Evolutionary conservation across 75 land plant genomes (phyloP), one percentile per base, ranked within the genome.

Genomic region (Pinus taeda): DNA sequence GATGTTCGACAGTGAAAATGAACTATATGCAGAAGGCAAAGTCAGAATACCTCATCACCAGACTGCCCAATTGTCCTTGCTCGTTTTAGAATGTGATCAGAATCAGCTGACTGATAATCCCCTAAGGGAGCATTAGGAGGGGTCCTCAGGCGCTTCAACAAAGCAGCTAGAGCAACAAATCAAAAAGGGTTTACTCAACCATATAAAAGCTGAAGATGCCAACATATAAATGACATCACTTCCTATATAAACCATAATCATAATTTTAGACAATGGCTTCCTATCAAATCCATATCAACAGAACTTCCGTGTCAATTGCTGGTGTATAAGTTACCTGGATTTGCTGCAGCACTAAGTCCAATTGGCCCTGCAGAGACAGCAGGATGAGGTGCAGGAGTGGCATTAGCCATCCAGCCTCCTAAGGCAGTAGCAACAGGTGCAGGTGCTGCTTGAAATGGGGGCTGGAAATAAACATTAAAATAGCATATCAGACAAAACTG

Each of bases 361-460:
- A 93, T 86, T 3, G 91, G 82, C 9, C 88, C 92, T 8, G 60
- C 74, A 6, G 86, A 90, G 83, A 90, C 93, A 57, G 92, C 83
- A 59, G 91, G 88, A 75, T 93, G 96, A 75, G 94, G 86, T 59
- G 89, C 85, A 74, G 91, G 80, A 70, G 91, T 75, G 29, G 96
- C 81, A 82, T 88, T 93, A 17, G 90, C 80, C 96, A 95, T 93
- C 98, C 96, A 95, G 49, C 97, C 92, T 61, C 89, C 94, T 61
- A 91, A 78, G 57, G 93, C 81, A 29, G 86, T 85, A 75, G 94
- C 87, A 77, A 90, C 85, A 59, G 86, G 76, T 78, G 93, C 80
- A 65, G 89, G 77, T 71, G 94, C 65, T 21, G 89, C 84, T 82
- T 88, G 93, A 71, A 95, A 95, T 60, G 93, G 94, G 88, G 87